Base-by-base conservation (phyloP, 1,284 basidiomycete genomes). In the Fomitopsis schrenkii region DNA sequence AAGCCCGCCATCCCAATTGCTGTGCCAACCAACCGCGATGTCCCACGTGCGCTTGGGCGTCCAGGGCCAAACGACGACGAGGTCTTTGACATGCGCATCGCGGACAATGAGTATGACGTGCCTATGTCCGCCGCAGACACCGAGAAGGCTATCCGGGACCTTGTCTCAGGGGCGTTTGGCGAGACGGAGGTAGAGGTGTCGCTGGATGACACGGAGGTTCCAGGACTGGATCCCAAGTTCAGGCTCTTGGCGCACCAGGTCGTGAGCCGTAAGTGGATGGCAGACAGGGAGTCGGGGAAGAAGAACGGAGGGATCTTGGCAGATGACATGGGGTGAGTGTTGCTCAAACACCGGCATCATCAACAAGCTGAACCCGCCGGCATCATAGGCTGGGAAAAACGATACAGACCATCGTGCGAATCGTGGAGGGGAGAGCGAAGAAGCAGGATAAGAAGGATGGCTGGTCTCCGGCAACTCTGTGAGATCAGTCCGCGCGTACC, bases 301-400 rank as follows among this genome's bases (percentile, higher is more conserved):
- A 86, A 88, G 67, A 80, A 73, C 33, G 95, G 95, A 1, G 95
- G 96, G 0, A 97, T 97, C 68, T 78, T 97, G 10, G 95, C 95
- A 0, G 95, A 97, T 71, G 94, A 97, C 72, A 95, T 94, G 89
- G 90, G 93, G 89, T 89, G 67, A 57, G 80, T 68, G 30, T 33
- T 33, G 1, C 2, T 33, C 30, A 33, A 33, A 2, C 30, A 8
- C 2, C 30, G 30, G 5, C 8, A 5, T 8, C 30, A 8, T 33
- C 30, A 33, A 19, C 45, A 33, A 53, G 53, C 33, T 54, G 44
- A 38, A n/a, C 19, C 9, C 22, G n/a, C n/a, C 4, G 42, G 22
- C 45, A 5, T 26, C 12, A 17, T 59, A 91, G 88, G 65, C 81
- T 96, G 1, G 95, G 94, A 1, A 96, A 97, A 77, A 98, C 95